A percentile compares a stretch with the other conserved stretches of the same genome.
phyloP scores from a whole-genome alignment of 768 basidiomycete species.

The Agrocybe pediades region DNA sequence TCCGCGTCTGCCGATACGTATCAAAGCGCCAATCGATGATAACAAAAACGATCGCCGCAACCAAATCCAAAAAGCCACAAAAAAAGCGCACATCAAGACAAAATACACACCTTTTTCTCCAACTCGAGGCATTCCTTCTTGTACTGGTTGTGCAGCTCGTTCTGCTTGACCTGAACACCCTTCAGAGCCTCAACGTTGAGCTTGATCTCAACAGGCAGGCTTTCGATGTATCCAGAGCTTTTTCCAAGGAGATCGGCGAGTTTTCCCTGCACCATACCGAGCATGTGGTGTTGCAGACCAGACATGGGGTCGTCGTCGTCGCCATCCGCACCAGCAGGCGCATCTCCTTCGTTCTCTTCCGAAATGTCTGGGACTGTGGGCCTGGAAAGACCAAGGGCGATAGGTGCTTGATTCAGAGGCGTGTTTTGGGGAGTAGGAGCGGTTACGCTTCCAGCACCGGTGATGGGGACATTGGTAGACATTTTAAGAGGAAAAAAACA shows the following conservation, averaged over 20 bases:
- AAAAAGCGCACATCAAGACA: conserved; percentile 8
- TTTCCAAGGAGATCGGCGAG: conserved; percentile 85
- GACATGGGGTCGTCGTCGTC: conserved; percentile 38
- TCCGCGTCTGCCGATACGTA: neutral
- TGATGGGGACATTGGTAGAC: conserved; percentile 72
- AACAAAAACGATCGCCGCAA: neutral
- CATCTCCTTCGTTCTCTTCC: conserved; percentile 77
- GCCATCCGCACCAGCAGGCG: conserved; percentile 41
- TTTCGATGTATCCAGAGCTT: conserved; percentile 94
- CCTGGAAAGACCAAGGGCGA: conserved; percentile 76
- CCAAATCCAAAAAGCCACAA: conserved; percentile 8
- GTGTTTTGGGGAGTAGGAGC: conserved; percentile 98
- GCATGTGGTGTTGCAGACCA: conserved; percentile 61
- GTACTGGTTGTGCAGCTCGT: conserved; percentile 89
- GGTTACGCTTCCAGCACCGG: conserved; percentile 52
- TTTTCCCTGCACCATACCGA: conserved; percentile 86
- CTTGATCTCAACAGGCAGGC: conserved; percentile 78
- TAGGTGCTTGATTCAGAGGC: conserved; percentile 79
- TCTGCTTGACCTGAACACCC: conserved; percentile 91
- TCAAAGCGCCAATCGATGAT: conserved; percentile 4
- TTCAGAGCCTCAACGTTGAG: conserved; percentile 89
- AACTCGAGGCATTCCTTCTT: conserved; percentile 94
- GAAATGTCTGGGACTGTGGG: conserved; percentile 88
- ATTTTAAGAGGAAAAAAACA: conserved; percentile 35
- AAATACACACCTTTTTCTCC: conserved; percentile 82